These are phyloP conservation scores for Pinus tabuliformis DNA, from an alignment of 75 land plant species.

Conservation along the genomic window DNA sequence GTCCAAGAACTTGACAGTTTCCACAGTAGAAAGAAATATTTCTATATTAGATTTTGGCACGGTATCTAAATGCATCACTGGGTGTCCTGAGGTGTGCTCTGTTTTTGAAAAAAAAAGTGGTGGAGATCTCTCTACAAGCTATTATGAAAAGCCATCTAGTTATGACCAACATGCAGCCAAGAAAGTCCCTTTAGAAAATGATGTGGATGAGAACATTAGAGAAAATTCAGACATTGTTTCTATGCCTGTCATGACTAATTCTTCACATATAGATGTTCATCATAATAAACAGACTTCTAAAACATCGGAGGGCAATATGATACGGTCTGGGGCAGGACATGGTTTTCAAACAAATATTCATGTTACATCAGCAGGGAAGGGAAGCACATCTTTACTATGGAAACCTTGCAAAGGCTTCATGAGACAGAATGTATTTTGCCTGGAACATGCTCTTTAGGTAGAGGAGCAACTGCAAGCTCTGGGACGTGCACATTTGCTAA, in stretches of 20 bases:
- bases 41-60: background rate
- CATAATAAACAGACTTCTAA: background rate
- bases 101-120: background rate
- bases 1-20: background rate
- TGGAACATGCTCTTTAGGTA: slow-evolving; percentile 89
- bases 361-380: background rate
- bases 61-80: slow-evolving; percentile 1
- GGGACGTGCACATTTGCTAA: slow-evolving; percentile 72
- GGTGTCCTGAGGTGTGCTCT: background rate
- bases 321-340: background rate
- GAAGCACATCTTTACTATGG: background rate
- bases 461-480: slow-evolving; percentile 50
- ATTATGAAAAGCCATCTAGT: background rate
- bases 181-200: background rate
- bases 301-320: background rate
- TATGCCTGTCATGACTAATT: background rate
- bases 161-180: background rate
- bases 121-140: background rate
- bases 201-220: background rate
- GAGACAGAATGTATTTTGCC: slow-evolving; percentile 81
- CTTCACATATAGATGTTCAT: background rate
- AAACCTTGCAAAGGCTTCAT: slow-evolving; percentile 28
- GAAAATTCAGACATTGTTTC: background rate
- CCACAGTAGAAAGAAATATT: background rate
- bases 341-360: background rate